Base-by-base conservation (phyloP, 257 asterid species). In the Voacanga thouarsii region DNA sequence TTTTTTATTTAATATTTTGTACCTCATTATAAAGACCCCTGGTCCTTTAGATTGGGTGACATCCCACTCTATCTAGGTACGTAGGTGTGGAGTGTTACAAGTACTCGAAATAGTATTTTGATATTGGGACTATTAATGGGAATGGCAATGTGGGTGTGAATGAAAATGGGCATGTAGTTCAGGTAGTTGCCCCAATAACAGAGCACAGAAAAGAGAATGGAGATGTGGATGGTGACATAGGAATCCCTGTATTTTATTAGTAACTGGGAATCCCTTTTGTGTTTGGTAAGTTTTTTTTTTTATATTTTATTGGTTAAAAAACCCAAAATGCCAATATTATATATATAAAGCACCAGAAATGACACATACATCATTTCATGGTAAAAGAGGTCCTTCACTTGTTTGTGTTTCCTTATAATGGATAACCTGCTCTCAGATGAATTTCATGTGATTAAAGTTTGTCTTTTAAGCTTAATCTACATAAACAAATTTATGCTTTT, bases 191-290 rank as follows among this genome's bases (percentile, higher is more conserved):
- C 49, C 78, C 82, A 63, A 82, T 19, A 23, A 47, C 84, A 74
- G 98, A 84, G 82, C 82, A 76, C 67, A 90, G 84, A 89, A 86
- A 78, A 41, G 90, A 87, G 39, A 84, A 84, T 79, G 90, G 74
- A 78, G 84, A 82, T 83, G 77, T 60, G 19, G 87, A 86, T 64
- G 78, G 83, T 65, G 90, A 79, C 71, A 72, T 33, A 28, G 90
- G 81, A 79, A 83, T 59, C 77, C 65, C 78, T 63, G 73, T 49
- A 77, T 79, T 81, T 85, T n/a, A n/a, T n/a, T n/a, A n/a, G n/a
- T n/a, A n/a, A n/a, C n/a, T n/a, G n/a, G n/a, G n/a, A n/a, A n/a
- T n/a, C n/a, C n/a, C n/a, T n/a, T n/a, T n/a, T n/a, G n/a, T n/a
- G n/a, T n/a, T n/a, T n/a, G n/a, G n/a, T n/a, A n/a, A n/a, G n/a